phyloP scores from a whole-genome alignment of 2,329 filamentous ascomycete genomes.

The Exutisphaerella laricina region DNA sequence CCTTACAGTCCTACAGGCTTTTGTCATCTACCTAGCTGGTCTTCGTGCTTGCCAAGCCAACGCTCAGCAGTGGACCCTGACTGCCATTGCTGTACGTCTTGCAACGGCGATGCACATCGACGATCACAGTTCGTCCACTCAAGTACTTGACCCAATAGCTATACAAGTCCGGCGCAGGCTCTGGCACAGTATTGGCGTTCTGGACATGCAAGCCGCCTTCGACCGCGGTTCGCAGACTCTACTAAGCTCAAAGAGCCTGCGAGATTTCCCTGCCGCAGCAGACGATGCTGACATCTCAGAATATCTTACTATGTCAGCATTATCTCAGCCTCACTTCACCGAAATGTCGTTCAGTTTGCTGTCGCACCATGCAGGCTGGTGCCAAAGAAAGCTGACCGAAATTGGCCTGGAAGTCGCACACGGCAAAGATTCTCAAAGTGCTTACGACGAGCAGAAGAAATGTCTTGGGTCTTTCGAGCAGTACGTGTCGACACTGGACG shows the following conservation, averaged over 20 bases:
- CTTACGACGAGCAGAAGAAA: constrained; percentile 3
- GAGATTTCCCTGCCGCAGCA: neutral
- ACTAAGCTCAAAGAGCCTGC: constrained; percentile 1
- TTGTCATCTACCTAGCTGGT: constrained; percentile 9
- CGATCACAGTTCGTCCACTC: neutral
- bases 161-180: constrained; percentile 6
- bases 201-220: constrained; percentile 12
- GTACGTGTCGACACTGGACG: constrained; percentile 1
- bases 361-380: constrained; percentile 3
- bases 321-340: neutral
- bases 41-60: constrained; percentile 12
- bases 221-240: constrained; percentile 10
- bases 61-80: constrained; percentile 11
- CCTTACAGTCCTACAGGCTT: constrained; percentile 5
- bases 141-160: neutral
- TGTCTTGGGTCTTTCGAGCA: constrained; percentile 6
- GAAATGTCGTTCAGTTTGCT: constrained; percentile 9
- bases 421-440: neutral
- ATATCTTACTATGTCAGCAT: neutral
- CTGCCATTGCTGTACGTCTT: constrained; percentile 7
- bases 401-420: constrained; percentile 1
- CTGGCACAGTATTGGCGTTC: constrained; percentile 10
- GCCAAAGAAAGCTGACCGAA: constrained; percentile 8
- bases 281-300: constrained; percentile 5
- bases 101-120: constrained; percentile 7